Evolutionary conservation across 495 filamentous ascomycete species (phyloP).

Genomic region (Letharia lupina): DNA sequence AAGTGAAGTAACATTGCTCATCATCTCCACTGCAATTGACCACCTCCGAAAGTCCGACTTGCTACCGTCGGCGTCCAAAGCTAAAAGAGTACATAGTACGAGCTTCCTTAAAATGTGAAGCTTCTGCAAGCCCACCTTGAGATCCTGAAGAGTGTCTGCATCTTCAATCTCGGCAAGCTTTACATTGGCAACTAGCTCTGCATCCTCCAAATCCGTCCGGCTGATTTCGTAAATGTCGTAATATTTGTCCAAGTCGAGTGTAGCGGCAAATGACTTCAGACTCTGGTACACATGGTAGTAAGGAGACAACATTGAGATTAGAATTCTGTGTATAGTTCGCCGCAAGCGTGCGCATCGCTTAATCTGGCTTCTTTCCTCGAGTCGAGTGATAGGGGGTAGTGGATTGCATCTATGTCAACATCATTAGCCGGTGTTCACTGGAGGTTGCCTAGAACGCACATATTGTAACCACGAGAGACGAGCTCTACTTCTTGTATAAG

Average conservation of each 20-base stretch:
- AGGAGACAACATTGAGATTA: constrained; percentile 59
- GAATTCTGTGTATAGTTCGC: constrained; percentile 56
- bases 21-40: constrained; percentile 67
- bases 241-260: constrained; percentile 77
- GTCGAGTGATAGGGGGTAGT: constrained; percentile 70
- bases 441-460: constrained; percentile 47
- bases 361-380: constrained; percentile 70
- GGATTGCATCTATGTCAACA: constrained; percentile 59
- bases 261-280: constrained; percentile 64
- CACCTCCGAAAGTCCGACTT: constrained; percentile 72
- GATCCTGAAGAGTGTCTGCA: constrained; percentile 63
- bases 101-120: constrained; percentile 74
- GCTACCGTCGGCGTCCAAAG: constrained; percentile 77
- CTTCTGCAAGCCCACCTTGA: constrained; percentile 71
- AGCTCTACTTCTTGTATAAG: constrained; percentile 95
- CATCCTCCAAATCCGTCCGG: constrained; percentile 63
- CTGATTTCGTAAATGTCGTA: constrained; percentile 88
- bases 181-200: constrained; percentile 38
- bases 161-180: constrained; percentile 62
- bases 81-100: constrained; percentile 76
- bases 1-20: constrained; percentile 51
- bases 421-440: constrained; percentile 32
- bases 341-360: constrained; percentile 74
- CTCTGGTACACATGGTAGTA: constrained; percentile 58
- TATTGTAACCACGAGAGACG: constrained; percentile 84